Percentiles rank a stretch among this genome's conserved stretches.
These are phyloP conservation scores for Dimargaris verticillata DNA, from an alignment of 192 early-diverging fungal species.

Conservation along the genomic window DNA sequence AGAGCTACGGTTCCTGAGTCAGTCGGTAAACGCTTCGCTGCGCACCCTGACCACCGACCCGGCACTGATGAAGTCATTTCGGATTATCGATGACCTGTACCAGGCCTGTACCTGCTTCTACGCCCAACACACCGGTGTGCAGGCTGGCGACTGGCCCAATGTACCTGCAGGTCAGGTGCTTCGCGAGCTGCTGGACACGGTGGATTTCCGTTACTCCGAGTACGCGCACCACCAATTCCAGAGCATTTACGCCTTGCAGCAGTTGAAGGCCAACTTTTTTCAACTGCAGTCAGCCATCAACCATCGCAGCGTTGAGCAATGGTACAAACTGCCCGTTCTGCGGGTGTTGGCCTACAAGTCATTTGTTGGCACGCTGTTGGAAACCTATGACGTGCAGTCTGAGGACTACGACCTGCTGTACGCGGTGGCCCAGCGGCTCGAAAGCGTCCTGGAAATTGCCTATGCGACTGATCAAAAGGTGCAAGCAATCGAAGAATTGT, in stretches of 20 bases:
- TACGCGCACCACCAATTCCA: not conserved
- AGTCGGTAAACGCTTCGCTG: not conserved
- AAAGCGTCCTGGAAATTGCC: not conserved
- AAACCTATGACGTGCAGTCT: not conserved
- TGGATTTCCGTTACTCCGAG: not conserved
- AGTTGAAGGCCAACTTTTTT: not conserved
- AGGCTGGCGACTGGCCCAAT: not conserved
- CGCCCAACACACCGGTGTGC: not conserved
- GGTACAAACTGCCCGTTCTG: not conserved
- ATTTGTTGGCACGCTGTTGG: not conserved
- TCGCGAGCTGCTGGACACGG: not conserved
- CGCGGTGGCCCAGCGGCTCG: not conserved
- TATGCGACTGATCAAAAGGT: not conserved
- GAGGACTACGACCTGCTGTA: not conserved
- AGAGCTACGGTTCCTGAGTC: not conserved
- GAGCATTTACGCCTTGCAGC: not conserved
- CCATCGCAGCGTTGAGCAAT: not conserved
- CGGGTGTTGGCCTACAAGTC: not conserved
- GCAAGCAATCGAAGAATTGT: not conserved
- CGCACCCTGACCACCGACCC: not conserved
- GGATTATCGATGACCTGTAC: not conserved
- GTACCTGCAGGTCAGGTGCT: not conserved
- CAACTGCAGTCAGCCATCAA: not conserved
- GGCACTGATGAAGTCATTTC: not conserved
- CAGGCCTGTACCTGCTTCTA: not conserved